Conservation (phyloP, 176 grass and related monocot genomes). For the Bothriochloa decipiens region DNA sequence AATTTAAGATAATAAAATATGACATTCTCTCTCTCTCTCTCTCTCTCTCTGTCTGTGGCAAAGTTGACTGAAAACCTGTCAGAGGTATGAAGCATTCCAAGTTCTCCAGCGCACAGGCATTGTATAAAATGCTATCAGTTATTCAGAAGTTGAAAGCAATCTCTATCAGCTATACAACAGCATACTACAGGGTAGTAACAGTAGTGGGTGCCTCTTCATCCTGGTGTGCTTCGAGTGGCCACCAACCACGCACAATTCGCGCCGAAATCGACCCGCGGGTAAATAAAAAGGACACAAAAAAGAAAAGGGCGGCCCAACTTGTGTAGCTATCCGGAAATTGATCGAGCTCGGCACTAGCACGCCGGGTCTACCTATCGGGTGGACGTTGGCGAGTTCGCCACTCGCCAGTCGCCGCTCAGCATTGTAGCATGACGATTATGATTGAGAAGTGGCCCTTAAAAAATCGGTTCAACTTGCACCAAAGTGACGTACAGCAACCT, state of each 20-base stretch:
- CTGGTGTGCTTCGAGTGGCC: background rate
- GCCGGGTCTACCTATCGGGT: background rate
- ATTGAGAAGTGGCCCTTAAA: background rate
- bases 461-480: background rate
- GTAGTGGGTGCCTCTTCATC: background rate
- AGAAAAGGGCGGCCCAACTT: background rate
- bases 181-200: background rate
- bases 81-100: background rate
- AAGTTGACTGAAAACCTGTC: background rate
- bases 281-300: background rate
- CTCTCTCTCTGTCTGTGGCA: background rate
- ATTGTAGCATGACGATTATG: constrained; percentile 5
- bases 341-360: background rate
- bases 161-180: background rate
- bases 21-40: too few relatives aligned
- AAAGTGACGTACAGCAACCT: background rate
- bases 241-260: background rate
- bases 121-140: background rate
- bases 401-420: constrained; percentile 2
- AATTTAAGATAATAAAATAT: too few relatives aligned
- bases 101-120: background rate
- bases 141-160: background rate
- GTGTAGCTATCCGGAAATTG: background rate
- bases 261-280: background rate
- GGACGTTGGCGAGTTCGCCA: background rate